phyloP scores from a whole-genome alignment of 2,329 filamentous ascomycete species.

The Talaromyces albobiverticillius region DNA sequence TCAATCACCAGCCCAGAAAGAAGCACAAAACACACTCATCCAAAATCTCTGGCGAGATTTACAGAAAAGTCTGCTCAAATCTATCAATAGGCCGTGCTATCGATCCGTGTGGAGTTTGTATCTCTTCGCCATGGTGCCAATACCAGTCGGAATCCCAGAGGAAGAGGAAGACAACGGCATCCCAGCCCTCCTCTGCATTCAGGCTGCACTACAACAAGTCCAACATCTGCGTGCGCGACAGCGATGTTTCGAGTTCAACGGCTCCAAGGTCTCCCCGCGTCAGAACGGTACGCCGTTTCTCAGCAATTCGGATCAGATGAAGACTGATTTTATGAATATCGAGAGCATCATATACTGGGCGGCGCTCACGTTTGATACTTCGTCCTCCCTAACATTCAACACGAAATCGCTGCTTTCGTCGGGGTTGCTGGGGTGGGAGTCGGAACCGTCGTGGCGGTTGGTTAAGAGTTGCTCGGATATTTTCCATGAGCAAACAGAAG shows the following conservation, averaged over 20 bases:
- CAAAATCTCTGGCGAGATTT: slow-evolving; percentile 34
- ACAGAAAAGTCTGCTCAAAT: slow-evolving; percentile 38
- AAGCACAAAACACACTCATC: slow-evolving; percentile 17
- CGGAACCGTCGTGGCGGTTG: slow-evolving; percentile 27
- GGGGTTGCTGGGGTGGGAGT: slow-evolving; percentile 29
- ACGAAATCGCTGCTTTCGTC: slow-evolving; percentile 39
- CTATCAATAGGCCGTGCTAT: slow-evolving; percentile 43
- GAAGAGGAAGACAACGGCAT: slow-evolving; percentile 43
- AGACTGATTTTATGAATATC: slow-evolving; percentile 33
- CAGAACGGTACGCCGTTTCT: slow-evolving; percentile 19
- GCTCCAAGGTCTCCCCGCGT: slow-evolving; percentile 40
- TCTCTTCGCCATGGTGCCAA: slow-evolving; percentile 41
- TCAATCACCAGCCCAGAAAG: slow-evolving; percentile 17
- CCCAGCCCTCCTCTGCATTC: slow-evolving; percentile 40
- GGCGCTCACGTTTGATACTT: slow-evolving; percentile 43
- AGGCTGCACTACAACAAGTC: slow-evolving; percentile 41
- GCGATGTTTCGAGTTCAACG: slow-evolving; percentile 40
- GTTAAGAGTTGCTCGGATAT: slow-evolving; percentile 25
- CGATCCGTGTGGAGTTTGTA: slow-evolving; percentile 41
- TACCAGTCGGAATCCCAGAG: slow-evolving; percentile 39
- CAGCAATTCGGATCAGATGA: slow-evolving; percentile 26
- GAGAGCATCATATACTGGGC: slow-evolving; percentile 44
- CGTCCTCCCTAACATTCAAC: slow-evolving; percentile 41
- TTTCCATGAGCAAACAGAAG: slow-evolving; percentile 26
- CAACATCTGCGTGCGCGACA: slow-evolving; percentile 39